Evolutionary conservation across 2,329 filamentous ascomycete species (phyloP).

Genomic region (Neurospora sp.): DNA sequence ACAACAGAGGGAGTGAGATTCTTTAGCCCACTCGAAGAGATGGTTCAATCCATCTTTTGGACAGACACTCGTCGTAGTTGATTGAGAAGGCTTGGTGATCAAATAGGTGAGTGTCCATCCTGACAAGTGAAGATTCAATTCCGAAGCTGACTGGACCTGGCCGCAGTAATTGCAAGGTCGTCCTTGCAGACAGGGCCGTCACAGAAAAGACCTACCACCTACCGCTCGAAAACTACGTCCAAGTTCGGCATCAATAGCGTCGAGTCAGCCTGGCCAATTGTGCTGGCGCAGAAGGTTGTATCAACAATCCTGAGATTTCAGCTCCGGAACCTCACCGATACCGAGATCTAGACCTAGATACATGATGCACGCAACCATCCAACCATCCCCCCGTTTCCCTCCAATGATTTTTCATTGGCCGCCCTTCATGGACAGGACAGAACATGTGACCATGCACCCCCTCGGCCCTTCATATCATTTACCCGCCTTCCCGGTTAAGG

Average conservation of each 20-base stretch:
- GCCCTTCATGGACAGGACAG: background rate
- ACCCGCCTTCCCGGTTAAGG: background rate
- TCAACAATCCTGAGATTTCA: background rate
- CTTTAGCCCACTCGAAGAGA: background rate
- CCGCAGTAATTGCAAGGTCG: background rate
- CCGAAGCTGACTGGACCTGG: background rate
- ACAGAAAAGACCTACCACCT: background rate
- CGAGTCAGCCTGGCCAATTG: background rate
- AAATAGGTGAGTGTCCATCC: background rate
- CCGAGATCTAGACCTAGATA: background rate
- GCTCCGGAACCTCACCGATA: background rate
- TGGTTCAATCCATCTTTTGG: background rate
- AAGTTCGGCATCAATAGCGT: too few species aligned
- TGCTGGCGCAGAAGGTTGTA: background rate
- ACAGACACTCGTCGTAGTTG: background rate
- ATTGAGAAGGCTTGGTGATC: background rate
- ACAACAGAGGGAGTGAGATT: background rate
- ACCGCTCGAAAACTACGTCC: background rate
- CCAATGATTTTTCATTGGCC: background rate
- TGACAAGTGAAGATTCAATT: background rate
- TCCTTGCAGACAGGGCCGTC: background rate
- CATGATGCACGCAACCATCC: background rate
- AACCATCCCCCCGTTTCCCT: background rate
- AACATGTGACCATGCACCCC: background rate
- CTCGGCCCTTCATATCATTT: background rate